A percentile compares a stretch with the other conserved stretches of the same genome.
Evolutionary conservation across 164 flowering plant genomes (phyloP).

Genomic region (Paratinospora sagittata): DNA sequence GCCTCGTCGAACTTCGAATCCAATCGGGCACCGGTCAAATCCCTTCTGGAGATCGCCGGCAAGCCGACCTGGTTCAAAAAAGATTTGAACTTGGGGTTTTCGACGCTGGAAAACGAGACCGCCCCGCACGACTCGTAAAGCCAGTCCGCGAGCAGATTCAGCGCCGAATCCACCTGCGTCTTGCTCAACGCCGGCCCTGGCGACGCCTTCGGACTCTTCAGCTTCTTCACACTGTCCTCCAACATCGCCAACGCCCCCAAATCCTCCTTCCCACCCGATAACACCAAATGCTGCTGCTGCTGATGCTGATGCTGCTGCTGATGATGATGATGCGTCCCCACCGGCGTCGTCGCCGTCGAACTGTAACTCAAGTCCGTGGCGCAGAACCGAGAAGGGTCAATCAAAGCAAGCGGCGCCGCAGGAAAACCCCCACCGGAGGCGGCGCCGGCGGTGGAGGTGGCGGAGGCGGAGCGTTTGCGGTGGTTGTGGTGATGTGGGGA

Average conservation of each 20-base stretch:
- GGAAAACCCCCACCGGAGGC: constrained; percentile 17
- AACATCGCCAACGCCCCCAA: constrained; percentile 85
- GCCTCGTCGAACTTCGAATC: constrained; percentile 68
- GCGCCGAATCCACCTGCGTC: constrained; percentile 60
- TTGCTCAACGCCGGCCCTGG: constrained; percentile 67
- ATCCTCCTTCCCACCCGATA: constrained; percentile 96
- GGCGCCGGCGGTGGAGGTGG: constrained; percentile 25
- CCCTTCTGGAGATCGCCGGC: constrained; percentile 52
- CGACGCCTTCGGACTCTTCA: constrained; percentile 81
- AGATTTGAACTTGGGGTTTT: constrained; percentile 83
- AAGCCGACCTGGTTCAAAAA: constrained; percentile 82
- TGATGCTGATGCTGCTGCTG: constrained; percentile 7
- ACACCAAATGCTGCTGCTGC: constrained; percentile 50
- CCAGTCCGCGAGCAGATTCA: constrained; percentile 79
- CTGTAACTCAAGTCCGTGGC: constrained; percentile 17
- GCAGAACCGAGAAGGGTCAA: constrained; percentile 52
- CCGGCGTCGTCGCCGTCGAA: not conserved
- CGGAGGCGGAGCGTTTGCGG: constrained; percentile 27
- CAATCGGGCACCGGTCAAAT: constrained; percentile 51
- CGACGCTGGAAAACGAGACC: constrained; percentile 73
- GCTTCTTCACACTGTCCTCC: constrained; percentile 91
- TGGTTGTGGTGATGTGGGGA: constrained; percentile 20
- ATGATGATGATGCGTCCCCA: not conserved
- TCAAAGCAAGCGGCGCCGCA: constrained; percentile 42
- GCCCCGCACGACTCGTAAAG: constrained; percentile 86